Conservation (phyloP, 768 basidiomycete species). For the Tubosaeta sp. region DNA sequence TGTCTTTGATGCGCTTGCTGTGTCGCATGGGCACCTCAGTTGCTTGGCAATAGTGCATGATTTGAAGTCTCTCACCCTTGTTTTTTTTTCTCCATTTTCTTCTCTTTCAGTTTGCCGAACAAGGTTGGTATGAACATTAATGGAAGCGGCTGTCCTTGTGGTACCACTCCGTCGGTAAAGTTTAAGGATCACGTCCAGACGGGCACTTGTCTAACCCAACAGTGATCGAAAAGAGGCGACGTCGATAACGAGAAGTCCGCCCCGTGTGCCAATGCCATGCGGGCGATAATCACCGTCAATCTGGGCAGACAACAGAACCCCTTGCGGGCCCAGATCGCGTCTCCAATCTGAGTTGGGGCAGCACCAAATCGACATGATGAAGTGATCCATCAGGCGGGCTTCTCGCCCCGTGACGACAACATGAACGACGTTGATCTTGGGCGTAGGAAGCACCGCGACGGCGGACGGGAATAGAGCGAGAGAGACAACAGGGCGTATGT, state of each 20-base stretch:
- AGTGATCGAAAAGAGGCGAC: background rate
- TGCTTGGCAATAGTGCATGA: background rate
- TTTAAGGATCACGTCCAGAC: background rate
- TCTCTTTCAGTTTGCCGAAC: background rate
- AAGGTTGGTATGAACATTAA: constrained; percentile 1
- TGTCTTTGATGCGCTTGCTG: background rate
- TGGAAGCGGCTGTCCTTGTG: background rate
- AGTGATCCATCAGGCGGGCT: background rate
- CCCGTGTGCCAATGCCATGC: background rate
- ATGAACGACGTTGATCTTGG: background rate
- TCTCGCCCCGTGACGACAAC: background rate
- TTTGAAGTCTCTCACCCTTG: background rate
- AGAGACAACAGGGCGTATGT: background rate
- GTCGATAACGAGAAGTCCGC: background rate
- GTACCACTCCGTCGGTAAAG: constrained; percentile 16
- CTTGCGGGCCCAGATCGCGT: background rate
- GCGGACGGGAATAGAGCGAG: background rate
- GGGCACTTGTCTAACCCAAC: background rate
- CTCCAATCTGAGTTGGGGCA: background rate
- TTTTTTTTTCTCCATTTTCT: background rate
- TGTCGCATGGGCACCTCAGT: background rate
- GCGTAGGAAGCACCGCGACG: background rate
- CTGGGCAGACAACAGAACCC: background rate
- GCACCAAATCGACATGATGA: background rate
- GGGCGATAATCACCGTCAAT: constrained; percentile 1